phyloP scores from a whole-genome alignment of 2,329 filamentous ascomycete genomes.

The Piedraia hortae region DNA sequence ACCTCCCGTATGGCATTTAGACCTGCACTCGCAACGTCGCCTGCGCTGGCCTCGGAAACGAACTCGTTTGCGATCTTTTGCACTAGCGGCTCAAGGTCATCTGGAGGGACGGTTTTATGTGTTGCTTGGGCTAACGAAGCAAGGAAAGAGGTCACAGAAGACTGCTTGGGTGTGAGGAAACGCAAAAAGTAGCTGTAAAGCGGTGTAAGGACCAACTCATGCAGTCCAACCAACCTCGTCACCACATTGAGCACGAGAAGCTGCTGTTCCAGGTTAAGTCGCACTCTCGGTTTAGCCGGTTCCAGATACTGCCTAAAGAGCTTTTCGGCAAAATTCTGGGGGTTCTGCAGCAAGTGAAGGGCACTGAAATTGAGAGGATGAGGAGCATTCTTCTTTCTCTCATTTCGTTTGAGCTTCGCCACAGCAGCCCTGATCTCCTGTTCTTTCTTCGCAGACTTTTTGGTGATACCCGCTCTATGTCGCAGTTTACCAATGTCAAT shows the following conservation, averaged over 20 bases:
- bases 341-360: constrained; percentile 75
- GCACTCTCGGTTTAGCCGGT: constrained; percentile 41
- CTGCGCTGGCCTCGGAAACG: constrained; percentile 74
- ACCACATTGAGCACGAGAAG: constrained; percentile 75
- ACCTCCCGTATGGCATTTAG: constrained; percentile 89
- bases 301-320: constrained; percentile 81
- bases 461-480: constrained; percentile 77
- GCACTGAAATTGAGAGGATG: constrained; percentile 89
- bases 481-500: constrained; percentile 55
- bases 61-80: constrained; percentile 97
- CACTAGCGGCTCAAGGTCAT: constrained; percentile 68
- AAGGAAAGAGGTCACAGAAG: constrained; percentile 74
- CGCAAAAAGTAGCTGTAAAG: constrained; percentile 95
- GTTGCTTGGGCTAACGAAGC: constrained; percentile 79
- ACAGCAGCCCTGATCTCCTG: constrained; percentile 56
- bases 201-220: constrained; percentile 68
- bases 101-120: constrained; percentile 73
- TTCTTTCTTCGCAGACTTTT: constrained; percentile 75
- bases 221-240: constrained; percentile 68
- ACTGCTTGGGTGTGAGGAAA: constrained; percentile 60
- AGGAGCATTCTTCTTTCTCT: constrained; percentile 67
- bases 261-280: constrained; percentile 66
- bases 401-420: constrained; percentile 52
- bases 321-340: constrained; percentile 73
- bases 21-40: constrained; percentile 74